Base-by-base conservation (phyloP, 2,329 filamentous ascomycete species). In the Verticillium klebahnii region DNA sequence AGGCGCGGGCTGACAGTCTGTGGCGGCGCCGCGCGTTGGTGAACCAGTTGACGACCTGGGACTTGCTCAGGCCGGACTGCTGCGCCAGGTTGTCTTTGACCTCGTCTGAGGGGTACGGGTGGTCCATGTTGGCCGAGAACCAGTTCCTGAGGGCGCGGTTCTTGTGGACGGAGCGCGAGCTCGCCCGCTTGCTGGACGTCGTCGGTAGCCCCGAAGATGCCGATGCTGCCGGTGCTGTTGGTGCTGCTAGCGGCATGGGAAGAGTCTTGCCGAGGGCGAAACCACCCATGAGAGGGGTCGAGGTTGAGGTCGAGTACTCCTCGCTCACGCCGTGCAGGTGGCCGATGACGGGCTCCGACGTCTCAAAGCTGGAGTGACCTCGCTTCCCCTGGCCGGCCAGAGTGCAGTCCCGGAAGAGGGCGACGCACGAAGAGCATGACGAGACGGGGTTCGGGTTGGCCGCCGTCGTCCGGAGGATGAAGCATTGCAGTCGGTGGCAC, bases 381-480 rank as follows among this genome's bases (percentile, higher is more conserved):
- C 80, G 75, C 64, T 83, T 83, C 40, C 72, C 72, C 19, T 75
- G 72, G 14, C 73, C 76, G 1, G 80, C 75, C 5, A 82, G 70
- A 58, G 81, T 82, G 67, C 81, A 83, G 62, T 81, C 78, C 1
- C 80, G 72, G 61, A 80, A 82, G 2, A 83, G 69, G 0, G 80
- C 80, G 5, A 80, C 81, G 61, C 81, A 83, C 63, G 78, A 82
- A 3, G 80, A 81, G 65, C 81, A 83, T 0, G 80, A 75, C 6
- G 71, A 72, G 58, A 78, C 71, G 2, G 80, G 80, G 60, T 82
- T 83, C 0, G 80, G 81, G 61, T 83, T 83, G 29, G 73, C 79
- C 0, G 71, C 50, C 0, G 77, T 77, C 0, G 79, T 82, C 36
- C 80, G 75, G 11, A 83, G 69, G 25, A 82, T 78, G 12, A 82